Percentiles rank a stretch among this genome's conserved stretches.
Evolutionary conservation across 2,329 filamentous ascomycete genomes (phyloP).

Genomic region (Penicillium verrucosum): DNA sequence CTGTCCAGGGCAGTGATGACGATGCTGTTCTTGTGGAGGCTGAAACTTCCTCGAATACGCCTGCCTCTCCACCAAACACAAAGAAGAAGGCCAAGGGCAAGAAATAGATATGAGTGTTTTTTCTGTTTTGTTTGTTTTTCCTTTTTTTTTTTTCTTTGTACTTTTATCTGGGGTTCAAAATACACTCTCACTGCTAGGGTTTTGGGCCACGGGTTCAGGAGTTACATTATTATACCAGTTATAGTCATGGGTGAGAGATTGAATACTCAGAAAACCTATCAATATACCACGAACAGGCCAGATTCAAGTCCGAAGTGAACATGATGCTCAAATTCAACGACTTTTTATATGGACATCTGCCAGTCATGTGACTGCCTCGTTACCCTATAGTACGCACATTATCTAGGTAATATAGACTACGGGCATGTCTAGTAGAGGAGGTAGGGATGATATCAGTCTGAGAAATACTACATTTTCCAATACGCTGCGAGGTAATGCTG

Average conservation of each 20-base stretch:
- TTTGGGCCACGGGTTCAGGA: not conserved
- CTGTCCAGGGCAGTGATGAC: conserved; percentile 56
- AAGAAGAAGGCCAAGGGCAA: conserved; percentile 49
- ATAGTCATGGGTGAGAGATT: not conserved
- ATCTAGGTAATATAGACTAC: no score
- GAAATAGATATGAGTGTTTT: conserved; percentile 34
- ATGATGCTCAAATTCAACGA: no score
- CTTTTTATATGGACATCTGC: no score
- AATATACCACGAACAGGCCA: not conserved
- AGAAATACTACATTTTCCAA: no score
- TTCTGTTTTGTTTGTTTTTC: conserved; percentile 1
- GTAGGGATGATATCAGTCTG: no score
- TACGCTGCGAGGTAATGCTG: no score
- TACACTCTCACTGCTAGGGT: not conserved
- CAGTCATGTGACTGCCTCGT: no score
- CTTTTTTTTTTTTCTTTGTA: not conserved
- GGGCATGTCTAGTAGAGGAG: no score
- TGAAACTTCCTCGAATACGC: conserved; percentile 40
- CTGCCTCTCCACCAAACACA: conserved; percentile 23
- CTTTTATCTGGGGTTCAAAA: conserved; percentile 1
- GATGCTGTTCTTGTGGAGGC: conserved; percentile 75
- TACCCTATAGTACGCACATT: no score
- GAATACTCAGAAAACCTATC: not conserved
- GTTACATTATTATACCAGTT: conserved; percentile 4
- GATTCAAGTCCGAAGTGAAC: not conserved